Base-by-base conservation (phyloP, 345 rosid species). In the Dipteronia dyeriana region DNA sequence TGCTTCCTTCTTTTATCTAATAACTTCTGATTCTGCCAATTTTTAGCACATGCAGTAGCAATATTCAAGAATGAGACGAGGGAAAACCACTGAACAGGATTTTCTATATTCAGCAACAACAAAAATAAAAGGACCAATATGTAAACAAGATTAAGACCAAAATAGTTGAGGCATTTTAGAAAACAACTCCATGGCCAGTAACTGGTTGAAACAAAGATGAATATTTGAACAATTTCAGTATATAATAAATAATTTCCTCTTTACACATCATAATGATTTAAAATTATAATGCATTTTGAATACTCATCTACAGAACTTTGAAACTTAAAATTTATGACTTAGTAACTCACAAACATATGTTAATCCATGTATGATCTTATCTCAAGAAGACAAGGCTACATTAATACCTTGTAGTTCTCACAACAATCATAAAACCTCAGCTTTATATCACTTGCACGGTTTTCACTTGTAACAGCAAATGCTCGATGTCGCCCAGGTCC, bases 381-480 rank as follows among this genome's bases (percentile, higher is more conserved):
- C 68, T 56, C 9, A 41, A 76, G 7, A 3, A 13, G 13, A 26
- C 31, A 29, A 66, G 31, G 17, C 2, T 29, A 39, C 34, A 64
- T 1, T 19, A 29, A 70, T 86, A 96, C 99, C 98, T 91, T 94
- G 82, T 94, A 96, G 84, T 85, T 96, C 81, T 90, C 86, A 77
- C 99, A 96, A 65, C 91, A 88, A 70, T 96, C 98, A 71, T 79
- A 73, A 83, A 96, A 94, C 74, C 99, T 91, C 68, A 96, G 86
- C 83, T 84, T 76, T 70, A 81, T 83, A 84, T 96, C 99, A 79
- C 98, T 92, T 23, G 98, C 97, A 78, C 97, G 97, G 56, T 91
- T 96, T 87, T 96, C 98, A 61, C 95, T 94, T 34, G 86, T 87
- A 84, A 96, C 95, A 73, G 98, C 87, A 60, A 96, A 92, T 66